These are phyloP conservation scores for Artomyces pyxidatus DNA, from an alignment of 768 basidiomycete genomes.

Conservation along the genomic window DNA sequence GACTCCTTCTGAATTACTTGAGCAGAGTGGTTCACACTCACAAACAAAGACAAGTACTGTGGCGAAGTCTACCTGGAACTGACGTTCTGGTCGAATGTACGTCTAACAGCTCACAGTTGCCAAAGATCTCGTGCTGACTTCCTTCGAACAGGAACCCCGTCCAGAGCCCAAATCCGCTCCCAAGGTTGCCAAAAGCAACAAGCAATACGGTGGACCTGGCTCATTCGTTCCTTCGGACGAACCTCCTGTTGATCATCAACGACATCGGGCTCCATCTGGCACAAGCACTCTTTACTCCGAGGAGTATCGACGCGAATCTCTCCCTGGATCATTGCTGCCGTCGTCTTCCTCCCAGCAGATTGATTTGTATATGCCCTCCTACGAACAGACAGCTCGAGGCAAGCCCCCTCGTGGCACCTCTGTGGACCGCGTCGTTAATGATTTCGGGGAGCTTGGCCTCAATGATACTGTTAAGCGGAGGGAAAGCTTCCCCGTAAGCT, in stretches of 20 bases:
- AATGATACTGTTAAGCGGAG: constrained; percentile 37
- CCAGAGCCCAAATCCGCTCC: constrained; percentile 59
- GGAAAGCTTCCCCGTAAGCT: constrained; percentile 49
- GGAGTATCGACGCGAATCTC: constrained; percentile 39
- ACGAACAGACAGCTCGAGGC: constrained; percentile 43
- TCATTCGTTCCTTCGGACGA: constrained; percentile 48
- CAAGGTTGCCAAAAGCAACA: constrained; percentile 42
- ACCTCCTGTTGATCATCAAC: not conserved
- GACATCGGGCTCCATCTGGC: constrained; percentile 9
- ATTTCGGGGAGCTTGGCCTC: constrained; percentile 60
- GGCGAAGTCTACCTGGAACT: constrained; percentile 95
- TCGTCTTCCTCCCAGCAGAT: constrained; percentile 54
- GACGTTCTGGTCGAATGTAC: constrained; percentile 93
- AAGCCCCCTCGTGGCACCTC: constrained; percentile 24
- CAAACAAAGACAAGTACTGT: constrained; percentile 85
- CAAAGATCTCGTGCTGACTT: constrained; percentile 1
- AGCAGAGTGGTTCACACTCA: constrained; percentile 89
- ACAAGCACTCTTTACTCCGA: constrained; percentile 27
- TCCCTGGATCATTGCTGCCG: constrained; percentile 53
- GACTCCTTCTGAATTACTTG: not conserved
- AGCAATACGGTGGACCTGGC: constrained; percentile 74
- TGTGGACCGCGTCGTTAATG: constrained; percentile 49
- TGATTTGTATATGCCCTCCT: constrained; percentile 68
- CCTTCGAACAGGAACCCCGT: constrained; percentile 52
- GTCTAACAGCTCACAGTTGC: constrained; percentile 22